phyloP scores from a whole-genome alignment of 2,329 filamentous ascomycete genomes.

The Ophiostoma sp. region DNA sequence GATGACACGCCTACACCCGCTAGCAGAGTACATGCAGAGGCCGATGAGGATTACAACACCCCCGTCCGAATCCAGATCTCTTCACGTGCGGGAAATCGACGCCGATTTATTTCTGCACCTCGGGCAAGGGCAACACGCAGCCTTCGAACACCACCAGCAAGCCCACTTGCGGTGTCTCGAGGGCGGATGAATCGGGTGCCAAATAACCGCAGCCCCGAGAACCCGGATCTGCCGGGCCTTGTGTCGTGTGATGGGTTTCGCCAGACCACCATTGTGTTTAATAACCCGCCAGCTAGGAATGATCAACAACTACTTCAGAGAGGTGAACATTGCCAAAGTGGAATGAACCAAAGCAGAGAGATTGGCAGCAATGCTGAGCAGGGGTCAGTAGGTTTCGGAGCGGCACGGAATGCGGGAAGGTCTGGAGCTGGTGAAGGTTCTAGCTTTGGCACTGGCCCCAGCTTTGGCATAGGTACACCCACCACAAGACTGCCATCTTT shows the following conservation, averaged over 20 bases:
- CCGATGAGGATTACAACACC: neutral
- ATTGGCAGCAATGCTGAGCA: neutral
- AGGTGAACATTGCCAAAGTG: neutral
- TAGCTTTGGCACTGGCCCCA: neutral
- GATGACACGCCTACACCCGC: neutral
- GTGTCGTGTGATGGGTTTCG: slow-evolving; percentile 18
- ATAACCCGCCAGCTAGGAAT: neutral
- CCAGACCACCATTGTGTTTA: slow-evolving; percentile 25
- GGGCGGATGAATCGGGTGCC: neutral
- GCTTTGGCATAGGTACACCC: neutral
- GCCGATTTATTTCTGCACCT: neutral
- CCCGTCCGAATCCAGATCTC: slow-evolving; percentile 1
- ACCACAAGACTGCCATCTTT: neutral
- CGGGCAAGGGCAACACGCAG: neutral
- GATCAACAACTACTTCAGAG: neutral
- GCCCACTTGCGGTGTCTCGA: neutral
- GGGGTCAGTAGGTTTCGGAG: neutral
- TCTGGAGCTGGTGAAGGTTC: neutral
- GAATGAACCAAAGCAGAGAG: neutral
- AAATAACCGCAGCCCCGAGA: neutral
- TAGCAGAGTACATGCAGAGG: neutral
- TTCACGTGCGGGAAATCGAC: neutral
- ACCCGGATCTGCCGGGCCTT: slow-evolving; percentile 11
- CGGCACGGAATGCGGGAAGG: neutral
- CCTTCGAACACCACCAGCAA: slow-evolving; percentile 24